Conservation (phyloP, 768 basidiomycete genomes). For the Pisolithus albus region DNA sequence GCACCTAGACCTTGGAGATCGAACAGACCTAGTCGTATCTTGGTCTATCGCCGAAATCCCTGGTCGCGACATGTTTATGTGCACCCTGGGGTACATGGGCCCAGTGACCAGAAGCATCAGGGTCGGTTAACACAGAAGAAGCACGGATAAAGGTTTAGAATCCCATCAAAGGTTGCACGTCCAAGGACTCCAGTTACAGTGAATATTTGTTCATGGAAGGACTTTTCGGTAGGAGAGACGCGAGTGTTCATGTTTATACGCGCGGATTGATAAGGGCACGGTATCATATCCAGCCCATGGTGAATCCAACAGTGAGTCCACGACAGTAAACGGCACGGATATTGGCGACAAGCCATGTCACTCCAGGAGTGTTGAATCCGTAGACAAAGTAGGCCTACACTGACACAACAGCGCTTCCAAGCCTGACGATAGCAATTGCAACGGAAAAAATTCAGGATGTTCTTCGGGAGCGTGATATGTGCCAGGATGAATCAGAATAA, state of each 20-base stretch:
- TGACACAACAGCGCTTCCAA: no score
- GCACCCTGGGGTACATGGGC: no score
- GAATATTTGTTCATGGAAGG: conserved; percentile 78
- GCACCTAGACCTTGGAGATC: conserved; percentile 78
- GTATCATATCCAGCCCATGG: conserved; percentile 78
- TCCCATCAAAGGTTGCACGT: conserved; percentile 62
- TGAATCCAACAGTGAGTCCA: conserved; percentile 54
- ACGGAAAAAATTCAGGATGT: no score
- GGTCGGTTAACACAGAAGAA: not conserved
- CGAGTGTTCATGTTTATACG: not conserved
- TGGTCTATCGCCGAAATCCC: conserved; percentile 71
- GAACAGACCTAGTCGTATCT: conserved; percentile 84
- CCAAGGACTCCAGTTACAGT: conserved; percentile 86
- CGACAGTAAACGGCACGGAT: conserved; percentile 28
- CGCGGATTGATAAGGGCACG: conserved; percentile 14
- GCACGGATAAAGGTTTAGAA: not conserved
- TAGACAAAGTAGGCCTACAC: no score
- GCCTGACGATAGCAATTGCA: no score
- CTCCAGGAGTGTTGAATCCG: no score
- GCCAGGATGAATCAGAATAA: conserved; percentile 82
- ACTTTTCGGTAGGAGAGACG: conserved; percentile 33
- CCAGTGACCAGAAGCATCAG: not conserved
- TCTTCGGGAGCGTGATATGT: conserved; percentile 71
- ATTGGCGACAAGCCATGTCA: conserved; percentile 48
- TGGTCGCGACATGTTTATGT: conserved; percentile 22